Percentiles rank a stretch among this genome's conserved stretches.
Conservation (phyloP, 2,329 filamentous ascomycete species). For the Ilyonectria sp. region DNA sequence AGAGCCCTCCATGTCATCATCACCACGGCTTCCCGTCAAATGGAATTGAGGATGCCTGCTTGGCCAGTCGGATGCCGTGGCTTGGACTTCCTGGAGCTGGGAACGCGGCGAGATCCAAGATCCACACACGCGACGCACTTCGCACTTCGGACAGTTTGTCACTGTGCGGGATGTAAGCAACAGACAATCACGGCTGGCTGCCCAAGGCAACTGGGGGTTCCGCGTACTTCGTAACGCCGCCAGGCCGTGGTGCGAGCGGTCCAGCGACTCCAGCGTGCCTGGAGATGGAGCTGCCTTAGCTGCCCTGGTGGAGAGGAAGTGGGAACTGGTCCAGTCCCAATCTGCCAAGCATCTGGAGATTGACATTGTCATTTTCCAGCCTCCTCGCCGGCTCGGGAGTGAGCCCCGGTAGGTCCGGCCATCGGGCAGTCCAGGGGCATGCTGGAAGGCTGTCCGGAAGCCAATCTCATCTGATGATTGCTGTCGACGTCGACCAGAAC, state of each 20-base stretch:
- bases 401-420: conserved; percentile 32
- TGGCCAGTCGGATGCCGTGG: conserved; percentile 43
- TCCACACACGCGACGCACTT: conserved; percentile 23
- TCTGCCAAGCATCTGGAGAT: conserved; percentile 46
- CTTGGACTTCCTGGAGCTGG: conserved; percentile 30
- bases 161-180: background rate
- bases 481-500: conserved; percentile 7
- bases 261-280: conserved; percentile 19
- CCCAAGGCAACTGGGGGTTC: background rate
- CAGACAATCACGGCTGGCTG: conserved; percentile 2
- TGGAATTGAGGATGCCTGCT: conserved; percentile 36
- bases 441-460: conserved; percentile 21
- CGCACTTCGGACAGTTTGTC: background rate
- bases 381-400: conserved; percentile 38
- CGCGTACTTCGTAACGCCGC: conserved; percentile 16
- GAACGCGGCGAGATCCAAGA: conserved; percentile 37
- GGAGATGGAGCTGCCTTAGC: conserved; percentile 6
- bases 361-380: conserved; percentile 42
- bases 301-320: conserved; percentile 23
- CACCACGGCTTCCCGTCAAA: conserved; percentile 20
- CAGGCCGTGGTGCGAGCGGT: conserved; percentile 10
- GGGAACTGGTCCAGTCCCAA: conserved; percentile 37
- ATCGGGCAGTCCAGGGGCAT: conserved; percentile 25
- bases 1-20: conserved; percentile 21
- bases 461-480: conserved; percentile 27